Evolutionary conservation across 106 monocot genomes (phyloP).

Genomic region (Alisma plantagoaquatica): DNA sequence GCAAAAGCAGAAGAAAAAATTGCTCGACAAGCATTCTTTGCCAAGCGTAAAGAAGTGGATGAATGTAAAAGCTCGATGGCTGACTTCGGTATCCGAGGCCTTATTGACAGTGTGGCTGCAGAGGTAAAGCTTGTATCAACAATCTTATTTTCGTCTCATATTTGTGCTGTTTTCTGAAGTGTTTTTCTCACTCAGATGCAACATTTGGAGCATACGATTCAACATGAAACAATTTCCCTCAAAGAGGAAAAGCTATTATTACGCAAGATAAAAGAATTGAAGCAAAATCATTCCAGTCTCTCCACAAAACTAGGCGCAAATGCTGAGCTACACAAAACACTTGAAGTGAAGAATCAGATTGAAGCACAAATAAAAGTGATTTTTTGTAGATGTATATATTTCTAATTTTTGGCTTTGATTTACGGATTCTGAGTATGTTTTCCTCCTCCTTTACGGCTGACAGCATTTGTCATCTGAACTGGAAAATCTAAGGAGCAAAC

Average conservation of each 20-base stretch:
- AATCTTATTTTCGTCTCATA: neutral
- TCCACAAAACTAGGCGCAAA: slow-evolving; percentile 29
- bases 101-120: neutral
- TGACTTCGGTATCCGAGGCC: slow-evolving; percentile 51
- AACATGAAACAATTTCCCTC: slow-evolving; percentile 61
- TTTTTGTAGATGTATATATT: neutral
- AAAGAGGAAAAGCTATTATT: slow-evolving; percentile 60
- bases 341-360: slow-evolving; percentile 38
- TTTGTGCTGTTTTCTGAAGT: neutral
- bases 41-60: slow-evolving; percentile 43
- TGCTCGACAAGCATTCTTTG: slow-evolving; percentile 18
- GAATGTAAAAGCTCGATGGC: slow-evolving; percentile 49
- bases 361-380: slow-evolving; percentile 38
- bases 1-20: slow-evolving; percentile 37
- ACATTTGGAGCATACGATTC: slow-evolving; percentile 38
- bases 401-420: neutral
- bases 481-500: slow-evolving; percentile 27
- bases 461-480: slow-evolving; percentile 55
- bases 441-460: slow-evolving; percentile 6
- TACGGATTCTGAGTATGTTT: neutral
- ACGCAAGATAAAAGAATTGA: slow-evolving; percentile 57
- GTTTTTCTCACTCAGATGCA: slow-evolving; percentile 25
- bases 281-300: slow-evolving; percentile 37
- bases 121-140: neutral
- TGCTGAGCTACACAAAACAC: slow-evolving; percentile 39